phyloP scores from a whole-genome alignment of 768 basidiomycete genomes.

The Tulasnella calospora region DNA sequence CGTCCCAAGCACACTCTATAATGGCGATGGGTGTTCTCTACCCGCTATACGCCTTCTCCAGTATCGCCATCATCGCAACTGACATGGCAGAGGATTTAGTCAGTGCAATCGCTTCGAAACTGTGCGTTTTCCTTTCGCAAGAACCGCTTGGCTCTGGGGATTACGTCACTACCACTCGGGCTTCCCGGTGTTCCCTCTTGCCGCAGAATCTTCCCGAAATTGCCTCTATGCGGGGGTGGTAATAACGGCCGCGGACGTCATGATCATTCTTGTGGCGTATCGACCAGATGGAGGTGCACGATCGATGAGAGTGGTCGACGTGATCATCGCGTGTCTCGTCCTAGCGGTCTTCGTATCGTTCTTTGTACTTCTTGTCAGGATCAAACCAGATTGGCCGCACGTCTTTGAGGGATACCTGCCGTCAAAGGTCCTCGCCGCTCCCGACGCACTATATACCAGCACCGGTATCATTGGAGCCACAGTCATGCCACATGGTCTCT shows the following conservation, averaged over 20 bases:
- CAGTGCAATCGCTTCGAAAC: conserved; percentile 43
- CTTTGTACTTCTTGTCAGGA: conserved; percentile 40
- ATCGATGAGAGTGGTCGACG: conserved; percentile 22
- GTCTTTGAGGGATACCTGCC: conserved; percentile 42
- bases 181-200: background rate
- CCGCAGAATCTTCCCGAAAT: conserved; percentile 32
- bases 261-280: conserved; percentile 34
- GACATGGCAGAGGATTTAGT: conserved; percentile 45
- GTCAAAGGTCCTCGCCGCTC: conserved; percentile 31
- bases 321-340: conserved; percentile 24
- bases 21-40: conserved; percentile 32
- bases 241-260: conserved; percentile 36
- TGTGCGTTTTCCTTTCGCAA: conserved; percentile 31
- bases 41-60: conserved; percentile 33
- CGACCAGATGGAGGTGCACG: conserved; percentile 14
- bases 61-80: conserved; percentile 39
- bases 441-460: conserved; percentile 26
- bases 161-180: background rate
- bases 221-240: conserved; percentile 37
- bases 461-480: conserved; percentile 37
- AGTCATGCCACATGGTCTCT: conserved; percentile 46
- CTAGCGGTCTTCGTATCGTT: conserved; percentile 42
- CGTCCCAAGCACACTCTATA: conserved; percentile 21
- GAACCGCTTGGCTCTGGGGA: background rate
- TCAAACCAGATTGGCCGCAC: conserved; percentile 39